Percentiles rank a stretch among this genome's conserved stretches.
Conservation (phyloP, 2,329 filamentous ascomycete species). For the Alternaria rosae region DNA sequence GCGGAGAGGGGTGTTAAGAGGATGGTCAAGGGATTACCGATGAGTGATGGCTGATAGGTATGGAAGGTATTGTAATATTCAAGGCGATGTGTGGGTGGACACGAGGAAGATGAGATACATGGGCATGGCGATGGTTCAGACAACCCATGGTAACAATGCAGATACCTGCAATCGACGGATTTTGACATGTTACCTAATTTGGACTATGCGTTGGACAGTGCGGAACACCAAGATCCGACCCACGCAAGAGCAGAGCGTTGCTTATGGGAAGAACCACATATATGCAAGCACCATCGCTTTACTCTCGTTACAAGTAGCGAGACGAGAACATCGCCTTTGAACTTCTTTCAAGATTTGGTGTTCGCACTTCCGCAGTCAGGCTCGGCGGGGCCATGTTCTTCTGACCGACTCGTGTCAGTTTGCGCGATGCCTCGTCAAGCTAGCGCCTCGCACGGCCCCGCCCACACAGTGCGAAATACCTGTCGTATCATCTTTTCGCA, state of each 20-base stretch:
- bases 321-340: neutral
- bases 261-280: neutral
- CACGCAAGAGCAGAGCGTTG: neutral
- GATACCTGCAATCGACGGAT: neutral
- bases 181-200: neutral
- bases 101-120: neutral
- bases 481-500: conserved; percentile 20
- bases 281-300: fast-evolving
- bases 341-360: neutral
- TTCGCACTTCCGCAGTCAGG: neutral
- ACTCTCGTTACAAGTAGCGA: neutral
- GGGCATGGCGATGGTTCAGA: neutral
- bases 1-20: conserved; percentile 44
- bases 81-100: neutral
- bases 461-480: conserved; percentile 36
- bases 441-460: conserved; percentile 16
- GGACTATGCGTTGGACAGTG: neutral
- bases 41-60: conserved; percentile 5
- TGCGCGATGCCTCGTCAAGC: neutral
- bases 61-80: neutral
- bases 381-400: conserved; percentile 9
- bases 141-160: neutral
- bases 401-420: neutral
- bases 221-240: neutral
- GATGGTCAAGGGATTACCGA: conserved; percentile 42